Percentiles rank a stretch among this genome's conserved stretches.
Evolutionary conservation across 805 yeast genomes (phyloP).

Genomic region (Candida tibetensis): DNA sequence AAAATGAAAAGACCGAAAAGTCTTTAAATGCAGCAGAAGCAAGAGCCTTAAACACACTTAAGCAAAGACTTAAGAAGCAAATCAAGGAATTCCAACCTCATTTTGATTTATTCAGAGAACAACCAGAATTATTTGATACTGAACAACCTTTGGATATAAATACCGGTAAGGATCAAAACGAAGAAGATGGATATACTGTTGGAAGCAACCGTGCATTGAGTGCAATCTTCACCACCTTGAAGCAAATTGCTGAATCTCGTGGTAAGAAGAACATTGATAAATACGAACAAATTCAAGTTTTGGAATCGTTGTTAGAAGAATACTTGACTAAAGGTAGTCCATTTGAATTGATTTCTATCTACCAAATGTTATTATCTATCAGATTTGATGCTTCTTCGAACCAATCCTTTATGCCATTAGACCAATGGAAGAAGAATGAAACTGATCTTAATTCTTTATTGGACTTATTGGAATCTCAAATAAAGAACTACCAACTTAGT

Average conservation of each 20-base stretch:
- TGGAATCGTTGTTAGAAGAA: slow-evolving; percentile 58
- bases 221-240: slow-evolving; percentile 67
- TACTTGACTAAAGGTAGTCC: slow-evolving; percentile 33
- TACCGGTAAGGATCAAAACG: slow-evolving; percentile 2
- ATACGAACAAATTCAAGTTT: slow-evolving; percentile 65
- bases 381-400: slow-evolving; percentile 78
- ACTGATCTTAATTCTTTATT: slow-evolving; percentile 62
- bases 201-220: slow-evolving; percentile 39
- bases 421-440: slow-evolving; percentile 74
- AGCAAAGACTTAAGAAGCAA: slow-evolving; percentile 84
- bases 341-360: slow-evolving; percentile 75
- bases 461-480: slow-evolving; percentile 62
- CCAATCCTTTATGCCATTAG: slow-evolving; percentile 70
- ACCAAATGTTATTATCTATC: slow-evolving; percentile 79
- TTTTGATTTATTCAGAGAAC: slow-evolving; percentile 57
- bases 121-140: slow-evolving; percentile 72
- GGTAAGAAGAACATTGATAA: slow-evolving; percentile 94
- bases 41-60: slow-evolving; percentile 80
- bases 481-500: slow-evolving; percentile 57
- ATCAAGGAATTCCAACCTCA: slow-evolving; percentile 63
- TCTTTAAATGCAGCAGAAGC: slow-evolving; percentile 80
- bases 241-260: slow-evolving; percentile 78
- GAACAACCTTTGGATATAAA: slow-evolving; percentile 42
- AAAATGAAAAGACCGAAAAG: slow-evolving; percentile 54
- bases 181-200: slow-evolving; percentile 33